Evolutionary conservation across 257 asterid species (phyloP).

Genomic region (Eustoma russellianum): DNA sequence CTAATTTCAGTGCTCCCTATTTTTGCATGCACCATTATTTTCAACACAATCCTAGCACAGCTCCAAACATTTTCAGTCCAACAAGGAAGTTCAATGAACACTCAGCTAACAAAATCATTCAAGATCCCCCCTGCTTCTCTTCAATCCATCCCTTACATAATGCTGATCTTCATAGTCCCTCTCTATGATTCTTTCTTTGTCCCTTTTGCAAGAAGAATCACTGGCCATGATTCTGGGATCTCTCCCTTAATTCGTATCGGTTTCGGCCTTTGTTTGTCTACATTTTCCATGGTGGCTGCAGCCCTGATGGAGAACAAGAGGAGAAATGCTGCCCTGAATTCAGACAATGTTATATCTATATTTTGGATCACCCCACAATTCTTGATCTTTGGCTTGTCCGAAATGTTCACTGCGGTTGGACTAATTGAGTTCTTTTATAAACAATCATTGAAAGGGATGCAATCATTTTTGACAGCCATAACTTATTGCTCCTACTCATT

Average conservation of each 20-base stretch:
- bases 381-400: constrained; percentile 71
- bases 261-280: constrained; percentile 54
- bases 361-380: constrained; percentile 90
- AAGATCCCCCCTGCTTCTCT: constrained; percentile 93
- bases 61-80: constrained; percentile 95
- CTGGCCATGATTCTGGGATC: constrained; percentile 60
- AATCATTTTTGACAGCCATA: constrained; percentile 58
- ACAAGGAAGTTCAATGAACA: constrained; percentile 81
- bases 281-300: constrained; percentile 84
- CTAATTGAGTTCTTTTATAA: constrained; percentile 81
- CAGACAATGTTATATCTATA: constrained; percentile 27
- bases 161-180: constrained; percentile 71
- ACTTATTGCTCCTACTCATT: constrained; percentile 88
- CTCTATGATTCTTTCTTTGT: constrained; percentile 64
- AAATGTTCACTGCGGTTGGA: constrained; percentile 96
- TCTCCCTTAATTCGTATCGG: constrained; percentile 72
- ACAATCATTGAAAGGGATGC: constrained; percentile 63
- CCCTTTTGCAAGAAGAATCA: constrained; percentile 65
- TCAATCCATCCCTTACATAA: constrained; percentile 85
- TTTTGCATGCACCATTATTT: constrained; percentile 79
- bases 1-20: constrained; percentile 63
- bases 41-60: constrained; percentile 90
- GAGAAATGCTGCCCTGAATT: constrained; percentile 21
- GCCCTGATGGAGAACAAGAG: constrained; percentile 65
- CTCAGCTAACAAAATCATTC: constrained; percentile 45